These are phyloP conservation scores for Dittrichia graveolens DNA, from an alignment of 129 eudicot genomes.

Conservation along the genomic window DNA sequence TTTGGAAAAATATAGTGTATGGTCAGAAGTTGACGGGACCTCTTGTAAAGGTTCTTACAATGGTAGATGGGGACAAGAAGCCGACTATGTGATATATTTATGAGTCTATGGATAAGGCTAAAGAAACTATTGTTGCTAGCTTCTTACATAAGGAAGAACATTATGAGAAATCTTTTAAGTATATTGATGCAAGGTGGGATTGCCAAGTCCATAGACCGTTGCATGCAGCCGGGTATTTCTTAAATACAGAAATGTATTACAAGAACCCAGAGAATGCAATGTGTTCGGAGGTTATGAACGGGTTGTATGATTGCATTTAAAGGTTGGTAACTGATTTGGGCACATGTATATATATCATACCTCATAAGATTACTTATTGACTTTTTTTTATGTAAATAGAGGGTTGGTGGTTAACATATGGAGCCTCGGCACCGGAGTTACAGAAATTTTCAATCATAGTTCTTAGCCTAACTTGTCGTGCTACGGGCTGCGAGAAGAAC, in stretches of 20 bases:
- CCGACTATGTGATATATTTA: conserved; percentile 11
- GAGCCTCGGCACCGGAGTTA: too few relatives aligned
- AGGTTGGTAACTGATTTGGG: too few relatives aligned
- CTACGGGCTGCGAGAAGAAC: too few relatives aligned
- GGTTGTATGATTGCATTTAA: too few relatives aligned
- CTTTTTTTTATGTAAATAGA: too few relatives aligned
- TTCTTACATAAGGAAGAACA: neutral
- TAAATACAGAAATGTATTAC: neutral
- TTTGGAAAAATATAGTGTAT: neutral
- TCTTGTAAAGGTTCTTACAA: conserved; percentile 9
- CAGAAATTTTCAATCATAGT: too few relatives aligned
- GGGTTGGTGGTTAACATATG: too few relatives aligned
- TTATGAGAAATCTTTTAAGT: neutral
- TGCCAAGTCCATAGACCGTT: conserved; percentile 14
- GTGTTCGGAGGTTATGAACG: neutral
- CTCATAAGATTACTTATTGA: too few relatives aligned
- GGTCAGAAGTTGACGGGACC: neutral
- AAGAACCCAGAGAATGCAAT: neutral
- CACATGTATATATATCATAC: too few relatives aligned
- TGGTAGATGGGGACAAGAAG: neutral
- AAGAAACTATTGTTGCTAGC: neutral
- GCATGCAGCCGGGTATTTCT: neutral
- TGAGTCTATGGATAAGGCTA: conserved; percentile 9
- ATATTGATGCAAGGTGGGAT: conserved; percentile 17
- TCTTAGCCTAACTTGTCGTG: too few relatives aligned